Evolutionary conservation across 2,329 filamentous ascomycete genomes (phyloP), one percentile per base, ranked within the genome.

Genomic region (Pseudogymnoascus verrucosus): DNA sequence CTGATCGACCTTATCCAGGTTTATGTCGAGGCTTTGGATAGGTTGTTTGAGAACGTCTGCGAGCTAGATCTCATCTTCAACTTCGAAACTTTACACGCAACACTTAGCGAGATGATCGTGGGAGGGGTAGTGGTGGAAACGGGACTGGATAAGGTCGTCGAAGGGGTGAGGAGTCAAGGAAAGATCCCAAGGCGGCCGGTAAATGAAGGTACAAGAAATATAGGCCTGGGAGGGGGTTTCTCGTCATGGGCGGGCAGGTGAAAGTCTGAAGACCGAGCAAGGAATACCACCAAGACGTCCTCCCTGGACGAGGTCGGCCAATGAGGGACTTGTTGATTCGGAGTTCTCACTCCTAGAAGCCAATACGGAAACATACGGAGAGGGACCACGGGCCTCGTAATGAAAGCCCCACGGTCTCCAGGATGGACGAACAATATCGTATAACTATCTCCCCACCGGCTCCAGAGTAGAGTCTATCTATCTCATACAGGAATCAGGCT

Each of bases 61-160:
- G 95, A 99, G 79, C 81, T 97, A 62, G 93, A 99, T 76, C 83
- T 99, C 69, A 99, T 99, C 75, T 99, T 99, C 80, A 98, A 98
- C 75, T 99, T 96, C 71, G 95, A 99, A 82, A 96, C 92, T 14
- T 81, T 99, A 71, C 95, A 99, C 79, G 90, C 93, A 7, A 87
- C 92, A 14, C 79, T 98, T 8, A 88, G 87, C 64, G 93, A 98
- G 80, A 96, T 98, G 91, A 89, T 98, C 64, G 90, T 96, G 14
- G 93, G 93, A 12, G 93, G 93, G 0, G 91, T 97, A 12, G 93
- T 98, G 14, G 87, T 98, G 23, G 93, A 98, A 79, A 97, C 93
- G 34, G 91, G 89, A 70, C 77, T 96, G 66, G 92, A 96, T 64
- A 88, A 88, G 74, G 95, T 98, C 63, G 90, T 97, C 4, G 84